Evolutionary conservation across 257 asterid genomes (phyloP).

Genomic region (Ballota nigra): DNA sequence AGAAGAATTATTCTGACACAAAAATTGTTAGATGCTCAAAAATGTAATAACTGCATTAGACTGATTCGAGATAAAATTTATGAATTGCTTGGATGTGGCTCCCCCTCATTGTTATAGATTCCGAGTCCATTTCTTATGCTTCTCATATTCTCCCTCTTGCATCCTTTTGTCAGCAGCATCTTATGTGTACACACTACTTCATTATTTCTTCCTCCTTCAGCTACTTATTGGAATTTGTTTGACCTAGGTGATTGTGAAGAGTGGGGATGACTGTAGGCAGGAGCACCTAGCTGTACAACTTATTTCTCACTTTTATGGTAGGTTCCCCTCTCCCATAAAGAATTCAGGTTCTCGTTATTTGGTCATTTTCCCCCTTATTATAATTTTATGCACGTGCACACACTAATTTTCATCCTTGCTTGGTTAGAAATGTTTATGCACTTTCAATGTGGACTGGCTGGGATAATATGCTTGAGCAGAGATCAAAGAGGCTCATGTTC

Average conservation of each 20-base stretch:
- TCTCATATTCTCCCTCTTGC: neutral
- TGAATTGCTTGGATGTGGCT: neutral
- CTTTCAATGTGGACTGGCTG: neutral
- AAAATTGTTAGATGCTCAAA: conserved; percentile 3
- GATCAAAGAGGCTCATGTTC: neutral
- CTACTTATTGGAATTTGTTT: conserved; percentile 17
- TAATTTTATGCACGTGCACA: neutral
- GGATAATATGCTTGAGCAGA: conserved; percentile 9
- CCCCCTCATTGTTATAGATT: neutral
- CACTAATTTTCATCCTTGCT: neutral
- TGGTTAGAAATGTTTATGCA: neutral
- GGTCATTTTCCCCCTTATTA: neutral
- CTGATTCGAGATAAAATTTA: neutral
- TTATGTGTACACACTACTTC: neutral
- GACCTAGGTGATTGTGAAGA: conserved; percentile 35
- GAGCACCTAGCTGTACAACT: conserved; percentile 43
- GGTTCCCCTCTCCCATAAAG: conserved; percentile 10
- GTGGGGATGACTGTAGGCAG: conserved; percentile 42
- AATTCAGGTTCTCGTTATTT: neutral
- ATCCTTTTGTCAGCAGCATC: neutral
- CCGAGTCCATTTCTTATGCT: neutral
- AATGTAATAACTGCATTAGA: neutral
- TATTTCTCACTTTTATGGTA: conserved; percentile 37
- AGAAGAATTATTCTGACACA: neutral
- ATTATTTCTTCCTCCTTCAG: neutral